These are phyloP conservation scores for Parathielavia hyrcaniae DNA, from an alignment of 495 filamentous ascomycete species.

Conservation along the genomic window DNA sequence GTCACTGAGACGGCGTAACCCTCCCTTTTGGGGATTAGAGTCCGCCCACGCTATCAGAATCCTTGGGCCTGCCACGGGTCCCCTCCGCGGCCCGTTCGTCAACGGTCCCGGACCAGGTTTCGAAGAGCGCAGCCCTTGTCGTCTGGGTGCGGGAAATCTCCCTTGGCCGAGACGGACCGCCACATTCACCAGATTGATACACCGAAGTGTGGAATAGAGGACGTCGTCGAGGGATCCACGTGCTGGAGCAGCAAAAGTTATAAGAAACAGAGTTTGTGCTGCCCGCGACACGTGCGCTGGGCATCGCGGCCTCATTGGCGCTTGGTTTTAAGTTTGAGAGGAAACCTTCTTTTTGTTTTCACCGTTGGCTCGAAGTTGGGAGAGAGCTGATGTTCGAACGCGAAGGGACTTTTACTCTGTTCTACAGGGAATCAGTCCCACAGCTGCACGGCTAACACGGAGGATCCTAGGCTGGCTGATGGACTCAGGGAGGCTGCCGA, in stretches of 20 bases:
- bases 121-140: slow-evolving; percentile 7
- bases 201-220: neutral
- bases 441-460: too few species aligned
- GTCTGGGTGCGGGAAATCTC: slow-evolving; percentile 2
- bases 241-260: neutral
- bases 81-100: slow-evolving; percentile 30
- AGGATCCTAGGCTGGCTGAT: too few species aligned
- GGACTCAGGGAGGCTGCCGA: too few species aligned
- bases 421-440: too few species aligned
- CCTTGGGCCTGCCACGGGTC: slow-evolving; percentile 24
- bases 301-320: slow-evolving; percentile 1
- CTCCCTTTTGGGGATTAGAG: slow-evolving; percentile 21
- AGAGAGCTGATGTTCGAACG: too few species aligned
- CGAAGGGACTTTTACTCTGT: too few species aligned
- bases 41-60: slow-evolving; percentile 23
- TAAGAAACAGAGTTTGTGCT: neutral
- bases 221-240: neutral
- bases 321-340: neutral
- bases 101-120: slow-evolving; percentile 28
- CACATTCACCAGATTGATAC: slow-evolving; percentile 10
- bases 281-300: slow-evolving; percentile 3
- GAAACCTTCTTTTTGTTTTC: too few species aligned
- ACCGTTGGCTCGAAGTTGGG: too few species aligned
- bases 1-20: slow-evolving; percentile 19
- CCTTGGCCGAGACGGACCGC: slow-evolving; percentile 9